Conservation (phyloP, 192 early-diverging fungal species). For the Backusella tuberculispora region DNA sequence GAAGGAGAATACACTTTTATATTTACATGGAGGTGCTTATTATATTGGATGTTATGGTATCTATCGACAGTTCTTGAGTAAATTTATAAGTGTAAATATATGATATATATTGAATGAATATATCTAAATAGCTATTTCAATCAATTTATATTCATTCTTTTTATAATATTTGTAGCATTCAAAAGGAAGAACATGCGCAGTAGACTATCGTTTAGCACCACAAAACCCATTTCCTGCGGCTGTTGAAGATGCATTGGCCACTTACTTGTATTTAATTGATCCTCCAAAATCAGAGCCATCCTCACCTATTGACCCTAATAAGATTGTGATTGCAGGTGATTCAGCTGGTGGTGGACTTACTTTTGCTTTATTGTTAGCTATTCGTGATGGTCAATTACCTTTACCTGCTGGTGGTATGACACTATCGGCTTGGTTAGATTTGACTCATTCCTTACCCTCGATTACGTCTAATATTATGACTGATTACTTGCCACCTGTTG, state of each 20-base stretch:
- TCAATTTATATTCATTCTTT: not conserved
- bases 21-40: constrained; percentile 80
- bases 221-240: constrained; percentile 80
- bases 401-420: constrained; percentile 58
- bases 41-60: constrained; percentile 43
- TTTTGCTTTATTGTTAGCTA: constrained; percentile 55
- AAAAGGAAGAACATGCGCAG: constrained; percentile 24
- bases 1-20: constrained; percentile 65
- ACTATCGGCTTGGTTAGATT: constrained; percentile 70
- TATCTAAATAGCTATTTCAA: not conserved
- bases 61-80: constrained; percentile 46
- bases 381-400: constrained; percentile 59
- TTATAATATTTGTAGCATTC: constrained; percentile 14
- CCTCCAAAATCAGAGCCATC: constrained; percentile 50
- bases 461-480: constrained; percentile 33
- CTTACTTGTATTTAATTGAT: constrained; percentile 69
- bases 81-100: constrained; percentile 50
- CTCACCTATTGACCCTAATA: constrained; percentile 47
- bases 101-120: not conserved
- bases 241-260: constrained; percentile 78
- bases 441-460: constrained; percentile 53
- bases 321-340: constrained; percentile 71
- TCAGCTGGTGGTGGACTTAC: constrained; percentile 71
- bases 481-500: constrained; percentile 51
- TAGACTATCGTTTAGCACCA: constrained; percentile 84